Evolutionary conservation across 192 early-diverging fungal genomes (phyloP).

Genomic region (Coemansia erecta): DNA sequence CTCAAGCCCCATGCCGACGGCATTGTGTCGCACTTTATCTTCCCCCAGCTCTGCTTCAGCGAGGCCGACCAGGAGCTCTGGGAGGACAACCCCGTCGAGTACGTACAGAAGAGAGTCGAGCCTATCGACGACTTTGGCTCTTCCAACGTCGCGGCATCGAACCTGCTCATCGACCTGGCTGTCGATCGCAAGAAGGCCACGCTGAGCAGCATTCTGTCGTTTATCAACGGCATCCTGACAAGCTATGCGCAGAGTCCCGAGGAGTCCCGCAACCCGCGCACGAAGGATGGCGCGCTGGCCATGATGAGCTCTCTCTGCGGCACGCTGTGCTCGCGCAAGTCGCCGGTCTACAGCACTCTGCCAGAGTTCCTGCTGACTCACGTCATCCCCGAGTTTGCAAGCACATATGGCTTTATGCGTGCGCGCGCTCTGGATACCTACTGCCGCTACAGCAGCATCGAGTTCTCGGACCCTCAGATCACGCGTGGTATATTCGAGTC

Average conservation of each 20-base stretch:
- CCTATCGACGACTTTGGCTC: constrained; percentile 84
- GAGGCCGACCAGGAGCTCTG: constrained; percentile 83
- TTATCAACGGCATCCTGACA: constrained; percentile 74
- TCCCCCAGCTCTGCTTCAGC: constrained; percentile 90
- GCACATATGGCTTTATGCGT: constrained; percentile 76
- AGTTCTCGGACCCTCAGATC: constrained; percentile 61
- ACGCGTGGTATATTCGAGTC: constrained; percentile 58
- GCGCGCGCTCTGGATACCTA: constrained; percentile 64
- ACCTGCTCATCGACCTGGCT: constrained; percentile 76
- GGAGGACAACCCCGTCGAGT: constrained; percentile 92
- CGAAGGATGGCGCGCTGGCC: constrained; percentile 88
- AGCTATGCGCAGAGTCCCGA: constrained; percentile 65
- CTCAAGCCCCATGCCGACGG: constrained; percentile 81
- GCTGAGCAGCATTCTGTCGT: constrained; percentile 73
- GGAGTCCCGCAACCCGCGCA: constrained; percentile 67
- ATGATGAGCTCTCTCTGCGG: constrained; percentile 81
- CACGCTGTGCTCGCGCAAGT: constrained; percentile 67
- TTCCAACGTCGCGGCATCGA: constrained; percentile 67
- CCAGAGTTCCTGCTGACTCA: constrained; percentile 82
- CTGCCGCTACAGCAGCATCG: constrained; percentile 59
- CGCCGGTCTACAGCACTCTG: constrained; percentile 72
- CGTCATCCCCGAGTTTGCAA: constrained; percentile 89
- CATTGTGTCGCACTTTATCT: constrained; percentile 86
- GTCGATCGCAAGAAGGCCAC: constrained; percentile 74
- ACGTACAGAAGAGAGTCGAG: constrained; percentile 75